Evolutionary conservation across 1,284 basidiomycete genomes (phyloP).

Genomic region (Trametes polyzona): DNA sequence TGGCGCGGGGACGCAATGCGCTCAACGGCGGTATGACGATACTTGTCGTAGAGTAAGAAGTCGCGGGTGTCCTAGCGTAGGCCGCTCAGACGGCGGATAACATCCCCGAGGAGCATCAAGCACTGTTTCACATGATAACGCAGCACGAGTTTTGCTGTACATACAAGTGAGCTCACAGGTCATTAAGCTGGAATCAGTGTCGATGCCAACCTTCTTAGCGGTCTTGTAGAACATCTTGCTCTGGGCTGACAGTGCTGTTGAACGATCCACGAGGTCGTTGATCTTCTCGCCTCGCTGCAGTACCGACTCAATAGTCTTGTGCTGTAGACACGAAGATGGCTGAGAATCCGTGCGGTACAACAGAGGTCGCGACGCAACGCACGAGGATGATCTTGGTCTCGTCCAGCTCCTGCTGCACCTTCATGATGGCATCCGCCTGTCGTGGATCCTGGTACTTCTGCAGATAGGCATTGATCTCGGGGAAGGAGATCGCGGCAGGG

Average conservation of each 20-base stretch:
- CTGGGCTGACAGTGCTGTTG: conserved; percentile 87
- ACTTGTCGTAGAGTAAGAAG: conserved; percentile 7
- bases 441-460: conserved; percentile 97
- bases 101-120: neutral
- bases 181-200: neutral
- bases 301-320: conserved; percentile 99
- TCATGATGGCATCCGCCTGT: conserved; percentile 98
- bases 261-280: conserved; percentile 95
- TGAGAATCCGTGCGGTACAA: neutral
- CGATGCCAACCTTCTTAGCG: conserved; percentile 64
- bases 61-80: conserved; percentile 4
- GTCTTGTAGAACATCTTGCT: conserved; percentile 92
- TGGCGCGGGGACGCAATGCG: neutral
- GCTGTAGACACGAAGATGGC: conserved; percentile 50
- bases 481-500: conserved; percentile 68
- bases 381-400: conserved; percentile 99
- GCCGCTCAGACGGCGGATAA: neutral
- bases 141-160: conserved; percentile 74
- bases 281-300: conserved; percentile 97
- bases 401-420: conserved; percentile 97
- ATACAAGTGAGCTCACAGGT: neutral
- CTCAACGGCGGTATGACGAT: no score
- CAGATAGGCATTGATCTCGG: conserved; percentile 80
- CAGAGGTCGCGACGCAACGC: conserved; percentile 31
- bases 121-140: conserved; percentile 42